A percentile compares a stretch with the other conserved stretches of the same genome.
phyloP scores from a whole-genome alignment of 306 rosid genomes.

The Citrullus colocynthis region DNA sequence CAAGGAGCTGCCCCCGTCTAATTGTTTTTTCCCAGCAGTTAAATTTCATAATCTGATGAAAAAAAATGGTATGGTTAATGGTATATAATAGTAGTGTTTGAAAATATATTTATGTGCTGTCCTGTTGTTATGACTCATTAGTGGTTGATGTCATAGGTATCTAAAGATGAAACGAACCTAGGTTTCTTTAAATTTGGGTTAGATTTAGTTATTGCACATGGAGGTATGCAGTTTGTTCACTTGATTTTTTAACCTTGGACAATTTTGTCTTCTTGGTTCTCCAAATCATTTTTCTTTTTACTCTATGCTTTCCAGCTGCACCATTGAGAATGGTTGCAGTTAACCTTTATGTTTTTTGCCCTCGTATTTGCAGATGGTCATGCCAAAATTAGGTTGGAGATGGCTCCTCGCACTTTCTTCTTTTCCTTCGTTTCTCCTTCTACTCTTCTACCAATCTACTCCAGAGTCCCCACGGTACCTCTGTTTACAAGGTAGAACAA shows the following conservation, averaged over 20 bases:
- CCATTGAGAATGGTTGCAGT: neutral
- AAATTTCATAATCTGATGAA: neutral
- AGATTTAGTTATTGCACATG: neutral
- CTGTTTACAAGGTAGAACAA: constrained; percentile 55
- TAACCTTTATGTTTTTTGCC: constrained; percentile 15
- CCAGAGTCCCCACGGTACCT: constrained; percentile 95
- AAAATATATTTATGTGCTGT: neutral
- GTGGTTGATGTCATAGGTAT: neutral
- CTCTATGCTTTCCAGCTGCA: neutral
- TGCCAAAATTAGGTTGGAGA: constrained; percentile 97
- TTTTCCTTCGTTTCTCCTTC: constrained; percentile 74
- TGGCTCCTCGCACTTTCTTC: constrained; percentile 87
- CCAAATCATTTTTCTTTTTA: neutral
- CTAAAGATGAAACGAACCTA: neutral
- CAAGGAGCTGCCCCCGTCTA: neutral
- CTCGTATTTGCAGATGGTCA: constrained; percentile 52
- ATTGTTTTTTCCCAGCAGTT: neutral
- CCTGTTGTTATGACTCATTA: neutral
- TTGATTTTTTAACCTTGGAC: neutral
- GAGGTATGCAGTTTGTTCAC: neutral
- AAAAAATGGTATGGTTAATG: neutral
- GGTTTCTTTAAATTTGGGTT: neutral
- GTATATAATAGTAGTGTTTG: neutral
- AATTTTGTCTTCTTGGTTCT: neutral
- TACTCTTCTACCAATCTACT: constrained; percentile 54